phyloP scores from a whole-genome alignment of 2,329 filamentous ascomycete genomes.

The Emericellopsis atlantica region DNA sequence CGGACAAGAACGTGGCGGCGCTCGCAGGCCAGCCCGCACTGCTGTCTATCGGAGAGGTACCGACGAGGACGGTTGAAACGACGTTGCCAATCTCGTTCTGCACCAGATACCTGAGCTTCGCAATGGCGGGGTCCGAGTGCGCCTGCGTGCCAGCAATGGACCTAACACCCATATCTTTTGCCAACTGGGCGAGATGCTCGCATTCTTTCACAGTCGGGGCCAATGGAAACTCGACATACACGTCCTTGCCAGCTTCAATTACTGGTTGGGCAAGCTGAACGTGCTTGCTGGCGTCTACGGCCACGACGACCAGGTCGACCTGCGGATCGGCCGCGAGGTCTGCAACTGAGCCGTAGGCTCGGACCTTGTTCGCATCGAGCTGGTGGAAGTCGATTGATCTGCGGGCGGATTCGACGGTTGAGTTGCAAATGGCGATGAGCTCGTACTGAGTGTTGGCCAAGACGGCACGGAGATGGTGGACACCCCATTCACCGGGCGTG shows the following conservation, averaged over 20 bases:
- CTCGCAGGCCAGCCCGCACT: slow-evolving; percentile 6
- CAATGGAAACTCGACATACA: slow-evolving; percentile 42
- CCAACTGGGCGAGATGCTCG: slow-evolving; percentile 21
- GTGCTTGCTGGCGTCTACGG: slow-evolving; percentile 35
- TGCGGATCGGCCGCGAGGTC: slow-evolving; percentile 27
- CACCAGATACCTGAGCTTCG: slow-evolving; percentile 28
- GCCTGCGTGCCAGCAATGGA: slow-evolving; percentile 34
- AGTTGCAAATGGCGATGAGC: slow-evolving; percentile 35
- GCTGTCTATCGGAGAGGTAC: slow-evolving; percentile 19
- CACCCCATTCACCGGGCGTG: slow-evolving; percentile 32
- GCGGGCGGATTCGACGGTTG: slow-evolving; percentile 24
- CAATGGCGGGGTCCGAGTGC: slow-evolving; percentile 22
- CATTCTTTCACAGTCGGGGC: slow-evolving; percentile 22
- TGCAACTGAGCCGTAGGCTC: slow-evolving; percentile 28
- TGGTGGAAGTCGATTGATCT: slow-evolving; percentile 24
- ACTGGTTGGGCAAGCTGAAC: slow-evolving; percentile 27
- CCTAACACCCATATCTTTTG: slow-evolving; percentile 14
- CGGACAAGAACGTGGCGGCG: slow-evolving; percentile 8
- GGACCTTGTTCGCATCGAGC: slow-evolving; percentile 18
- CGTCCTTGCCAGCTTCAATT: slow-evolving; percentile 31
- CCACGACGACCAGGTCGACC: slow-evolving; percentile 37
- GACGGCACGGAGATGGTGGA: slow-evolving; percentile 37
- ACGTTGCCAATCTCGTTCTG: slow-evolving; percentile 27
- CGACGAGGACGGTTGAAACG: slow-evolving; percentile 27
- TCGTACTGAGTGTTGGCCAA: slow-evolving; percentile 21